Conservation (phyloP, 2,329 filamentous ascomycete species). For the Colletotrichum cordylinicola region DNA sequence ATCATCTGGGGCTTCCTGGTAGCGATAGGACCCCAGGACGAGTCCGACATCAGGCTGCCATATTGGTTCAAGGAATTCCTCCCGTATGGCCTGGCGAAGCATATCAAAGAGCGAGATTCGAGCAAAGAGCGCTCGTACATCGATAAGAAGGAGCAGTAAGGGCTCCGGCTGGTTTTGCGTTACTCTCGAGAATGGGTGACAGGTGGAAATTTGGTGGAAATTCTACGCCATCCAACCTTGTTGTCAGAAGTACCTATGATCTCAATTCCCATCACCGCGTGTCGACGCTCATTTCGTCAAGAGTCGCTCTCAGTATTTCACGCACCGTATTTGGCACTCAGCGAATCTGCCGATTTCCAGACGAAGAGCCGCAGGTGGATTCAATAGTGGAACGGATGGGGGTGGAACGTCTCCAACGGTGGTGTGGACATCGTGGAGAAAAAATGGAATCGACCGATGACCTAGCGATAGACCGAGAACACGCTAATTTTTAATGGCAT, state of each 20-base stretch:
- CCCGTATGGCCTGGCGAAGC: not conserved
- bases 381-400: not conserved
- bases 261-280: not conserved
- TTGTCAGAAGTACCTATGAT: not conserved
- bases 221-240: not conserved
- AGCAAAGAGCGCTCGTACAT: not conserved
- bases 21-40: not conserved
- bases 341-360: not conserved
- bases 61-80: not conserved
- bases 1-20: not conserved
- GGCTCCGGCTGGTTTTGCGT: fast-evolving
- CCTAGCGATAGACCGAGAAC: not conserved
- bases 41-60: not conserved
- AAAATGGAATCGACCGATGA: not conserved
- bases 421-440: not conserved
- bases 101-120: not conserved
- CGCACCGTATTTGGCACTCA: not conserved
- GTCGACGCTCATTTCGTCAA: not conserved
- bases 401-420: not conserved
- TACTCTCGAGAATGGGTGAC: not conserved
- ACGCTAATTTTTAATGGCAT: not conserved
- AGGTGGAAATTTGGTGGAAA: not conserved
- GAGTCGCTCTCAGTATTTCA: not conserved
- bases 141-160: not conserved
- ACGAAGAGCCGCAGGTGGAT: not conserved